Conservation (phyloP, 345 rosid genomes). For the Eucalyptus sp. region DNA sequence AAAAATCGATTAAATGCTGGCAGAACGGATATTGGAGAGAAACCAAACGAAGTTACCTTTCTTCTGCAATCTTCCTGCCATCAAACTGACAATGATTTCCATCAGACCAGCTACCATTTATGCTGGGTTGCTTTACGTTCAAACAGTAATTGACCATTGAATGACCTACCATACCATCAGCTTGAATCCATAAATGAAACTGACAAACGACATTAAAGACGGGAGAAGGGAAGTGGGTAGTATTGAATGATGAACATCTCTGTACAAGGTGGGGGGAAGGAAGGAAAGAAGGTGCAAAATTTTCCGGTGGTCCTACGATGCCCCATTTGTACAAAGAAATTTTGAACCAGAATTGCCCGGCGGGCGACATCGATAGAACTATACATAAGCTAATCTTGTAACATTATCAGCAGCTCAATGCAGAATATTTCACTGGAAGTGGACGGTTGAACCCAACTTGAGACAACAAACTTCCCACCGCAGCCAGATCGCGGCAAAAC, state of each 20-base stretch:
- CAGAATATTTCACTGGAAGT: conserved; percentile 66
- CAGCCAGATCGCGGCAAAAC: conserved; percentile 84
- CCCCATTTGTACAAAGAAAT: not conserved
- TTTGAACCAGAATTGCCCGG: not conserved
- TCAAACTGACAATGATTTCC: not conserved
- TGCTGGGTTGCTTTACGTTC: not conserved
- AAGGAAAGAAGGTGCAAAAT: conserved; percentile 30
- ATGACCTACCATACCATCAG: not conserved
- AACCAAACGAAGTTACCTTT: not conserved
- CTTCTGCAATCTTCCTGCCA: not conserved
- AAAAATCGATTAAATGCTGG: not conserved
- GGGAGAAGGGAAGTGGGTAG: not conserved
- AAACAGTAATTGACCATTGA: not conserved
- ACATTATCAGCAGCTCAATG: conserved; percentile 60
- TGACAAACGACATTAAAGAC: not conserved
- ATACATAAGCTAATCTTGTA: conserved; percentile 20
- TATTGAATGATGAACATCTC: not conserved
- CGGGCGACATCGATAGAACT: not conserved
- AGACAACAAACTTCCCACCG: conserved; percentile 64
- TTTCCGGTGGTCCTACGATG: conserved; percentile 5
- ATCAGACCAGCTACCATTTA: not conserved
- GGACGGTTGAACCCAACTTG: conserved; percentile 72
- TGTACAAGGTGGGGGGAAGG: not conserved
- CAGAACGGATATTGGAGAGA: not conserved
- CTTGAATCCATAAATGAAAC: not conserved